Conservation (phyloP, 495 filamentous ascomycete species). For the Cladorrhinum samala region DNA sequence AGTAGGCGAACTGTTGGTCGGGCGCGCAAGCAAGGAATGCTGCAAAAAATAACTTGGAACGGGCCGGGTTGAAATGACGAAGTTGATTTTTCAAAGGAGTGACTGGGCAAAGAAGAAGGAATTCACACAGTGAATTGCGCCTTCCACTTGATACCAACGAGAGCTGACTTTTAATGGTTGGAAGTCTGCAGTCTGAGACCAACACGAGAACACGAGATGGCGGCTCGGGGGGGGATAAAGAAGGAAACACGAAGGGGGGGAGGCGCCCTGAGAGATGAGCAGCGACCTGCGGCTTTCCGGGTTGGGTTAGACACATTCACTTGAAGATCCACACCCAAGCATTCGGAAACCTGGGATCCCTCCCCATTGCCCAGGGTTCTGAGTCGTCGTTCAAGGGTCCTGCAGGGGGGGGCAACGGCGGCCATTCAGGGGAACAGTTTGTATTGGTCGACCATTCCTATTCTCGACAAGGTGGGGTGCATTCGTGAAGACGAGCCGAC, state of each 20-base stretch:
- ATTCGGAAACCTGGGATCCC: not conserved
- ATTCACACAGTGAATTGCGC: slow-evolving; percentile 1
- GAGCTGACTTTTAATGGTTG: not conserved
- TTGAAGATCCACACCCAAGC: not conserved
- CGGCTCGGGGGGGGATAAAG: slow-evolving; percentile 2
- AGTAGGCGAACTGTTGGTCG: not conserved
- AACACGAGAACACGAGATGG: slow-evolving; percentile 9
- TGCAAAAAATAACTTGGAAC: not conserved
- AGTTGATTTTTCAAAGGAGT: slow-evolving; percentile 19
- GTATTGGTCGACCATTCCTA: no score
- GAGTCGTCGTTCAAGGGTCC: not conserved
- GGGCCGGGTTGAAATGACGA: not conserved
- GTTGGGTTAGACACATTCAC: not conserved
- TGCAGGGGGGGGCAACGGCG: not conserved
- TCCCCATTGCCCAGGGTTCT: not conserved
- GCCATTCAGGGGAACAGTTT: no score
- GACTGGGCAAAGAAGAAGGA: slow-evolving; percentile 13
- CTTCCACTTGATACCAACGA: slow-evolving; percentile 2
- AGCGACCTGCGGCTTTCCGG: not conserved
- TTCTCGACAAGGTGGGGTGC: no score
- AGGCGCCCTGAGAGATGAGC: not conserved
- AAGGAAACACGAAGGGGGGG: not conserved
- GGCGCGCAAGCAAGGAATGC: not conserved
- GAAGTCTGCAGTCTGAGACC: no score
- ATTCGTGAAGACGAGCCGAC: not conserved